Evolutionary conservation across 805 yeast species (phyloP).

Genomic region (Spathaspora sp.): DNA sequence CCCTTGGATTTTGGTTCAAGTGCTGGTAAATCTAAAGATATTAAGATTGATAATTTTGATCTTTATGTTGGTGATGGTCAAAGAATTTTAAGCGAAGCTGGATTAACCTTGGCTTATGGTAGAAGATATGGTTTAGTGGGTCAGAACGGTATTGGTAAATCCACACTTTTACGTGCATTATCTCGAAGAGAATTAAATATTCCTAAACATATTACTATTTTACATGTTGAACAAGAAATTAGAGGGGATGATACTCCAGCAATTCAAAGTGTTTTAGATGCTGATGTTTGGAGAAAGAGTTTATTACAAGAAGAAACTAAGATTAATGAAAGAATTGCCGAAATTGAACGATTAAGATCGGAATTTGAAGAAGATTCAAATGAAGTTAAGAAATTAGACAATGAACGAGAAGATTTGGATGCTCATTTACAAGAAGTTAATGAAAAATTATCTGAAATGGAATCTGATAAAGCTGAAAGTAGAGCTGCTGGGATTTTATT

Average conservation of each 20-base stretch:
- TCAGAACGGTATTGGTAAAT: conserved; percentile 99
- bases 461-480: conserved; percentile 95
- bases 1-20: conserved; percentile 80
- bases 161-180: conserved; percentile 85
- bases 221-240: conserved; percentile 97
- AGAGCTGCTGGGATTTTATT: conserved; percentile 90
- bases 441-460: conserved; percentile 87
- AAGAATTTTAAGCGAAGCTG: conserved; percentile 85
- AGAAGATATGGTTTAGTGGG: conserved; percentile 97
- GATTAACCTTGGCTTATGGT: conserved; percentile 84
- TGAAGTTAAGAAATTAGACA: conserved; percentile 76
- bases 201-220: conserved; percentile 91
- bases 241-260: conserved; percentile 91
- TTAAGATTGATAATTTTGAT: conserved; percentile 89
- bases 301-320: conserved; percentile 71
- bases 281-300: conserved; percentile 98
- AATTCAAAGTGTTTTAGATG: conserved; percentile 93
- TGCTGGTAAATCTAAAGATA: conserved; percentile 97
- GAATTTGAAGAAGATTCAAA: conserved; percentile 76
- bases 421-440: conserved; percentile 72
- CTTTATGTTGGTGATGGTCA: conserved; percentile 94
- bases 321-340: conserved; percentile 69
- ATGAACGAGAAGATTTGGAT: conserved; percentile 85
- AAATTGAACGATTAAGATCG: conserved; percentile 63
- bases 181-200: conserved; percentile 91